phyloP scores from a whole-genome alignment of 2,329 filamentous ascomycete species.

The Fusarium bactridioides region DNA sequence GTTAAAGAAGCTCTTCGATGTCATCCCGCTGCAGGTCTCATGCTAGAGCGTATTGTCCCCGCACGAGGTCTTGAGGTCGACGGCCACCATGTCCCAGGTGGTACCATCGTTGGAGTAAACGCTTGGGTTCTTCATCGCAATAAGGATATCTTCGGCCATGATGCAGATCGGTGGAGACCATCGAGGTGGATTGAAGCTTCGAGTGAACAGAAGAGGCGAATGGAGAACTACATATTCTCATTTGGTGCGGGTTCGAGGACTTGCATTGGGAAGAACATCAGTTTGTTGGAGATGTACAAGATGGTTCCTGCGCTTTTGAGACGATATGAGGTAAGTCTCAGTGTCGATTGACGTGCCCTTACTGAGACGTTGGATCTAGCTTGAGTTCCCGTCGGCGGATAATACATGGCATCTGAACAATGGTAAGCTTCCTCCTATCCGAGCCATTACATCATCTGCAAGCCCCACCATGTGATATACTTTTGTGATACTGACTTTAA shows the following conservation, averaged over 20 bases:
- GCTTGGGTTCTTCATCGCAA: conserved; percentile 78
- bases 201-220: conserved; percentile 47
- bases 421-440: neutral
- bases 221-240: conserved; percentile 49
- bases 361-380: neutral
- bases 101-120: conserved; percentile 76
- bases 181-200: conserved; percentile 63
- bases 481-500: neutral
- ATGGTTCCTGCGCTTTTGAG: conserved; percentile 53
- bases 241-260: conserved; percentile 75
- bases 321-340: neutral
- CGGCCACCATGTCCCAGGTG: conserved; percentile 67
- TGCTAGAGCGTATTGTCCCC: conserved; percentile 76
- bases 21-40: conserved; percentile 75
- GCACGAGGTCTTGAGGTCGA: conserved; percentile 67
- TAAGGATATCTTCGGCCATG: conserved; percentile 70
- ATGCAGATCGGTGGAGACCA: conserved; percentile 66
- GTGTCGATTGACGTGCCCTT: neutral
- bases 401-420: neutral
- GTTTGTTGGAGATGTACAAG: conserved; percentile 68
- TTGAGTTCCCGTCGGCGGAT: neutral
- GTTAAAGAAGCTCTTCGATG: conserved; percentile 80
- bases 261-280: conserved; percentile 73
- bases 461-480: neutral
- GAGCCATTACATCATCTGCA: neutral